Conservation (phyloP, 106 monocot genomes). For the Dendrobium catenatum region DNA sequence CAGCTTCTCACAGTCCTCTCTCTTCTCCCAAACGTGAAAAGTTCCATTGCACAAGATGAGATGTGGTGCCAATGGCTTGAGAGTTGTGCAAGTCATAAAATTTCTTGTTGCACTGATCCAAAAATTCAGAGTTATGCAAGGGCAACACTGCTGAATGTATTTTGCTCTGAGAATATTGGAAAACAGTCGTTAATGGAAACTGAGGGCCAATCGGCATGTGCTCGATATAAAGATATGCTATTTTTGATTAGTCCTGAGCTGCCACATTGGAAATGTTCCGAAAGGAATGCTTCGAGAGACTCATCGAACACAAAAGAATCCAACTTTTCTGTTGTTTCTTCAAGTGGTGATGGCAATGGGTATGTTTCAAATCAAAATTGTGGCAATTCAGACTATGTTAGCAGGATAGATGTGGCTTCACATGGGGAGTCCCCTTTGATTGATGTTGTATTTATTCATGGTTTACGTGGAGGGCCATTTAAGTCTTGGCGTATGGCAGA, state of each 20-base stretch:
- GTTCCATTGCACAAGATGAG: slow-evolving; percentile 50
- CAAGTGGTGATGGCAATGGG: slow-evolving; percentile 9
- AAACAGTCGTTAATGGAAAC: slow-evolving; percentile 8
- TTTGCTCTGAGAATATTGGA: slow-evolving; percentile 26
- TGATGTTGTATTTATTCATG: slow-evolving; percentile 95
- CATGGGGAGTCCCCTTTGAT: slow-evolving; percentile 26
- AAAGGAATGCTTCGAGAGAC: slow-evolving; percentile 18
- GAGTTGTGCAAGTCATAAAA: slow-evolving; percentile 63
- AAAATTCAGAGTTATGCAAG: slow-evolving; percentile 89
- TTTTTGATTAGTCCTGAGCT: slow-evolving; percentile 85
- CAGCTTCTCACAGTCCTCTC: slow-evolving; percentile 75
- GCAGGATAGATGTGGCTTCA: slow-evolving; percentile 10
- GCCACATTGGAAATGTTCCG: slow-evolving; percentile 47
- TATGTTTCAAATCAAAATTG: slow-evolving; percentile 5
- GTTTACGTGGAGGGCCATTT: slow-evolving; percentile 93
- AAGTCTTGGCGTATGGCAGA: slow-evolving; percentile 99
- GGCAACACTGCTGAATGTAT: slow-evolving; percentile 61
- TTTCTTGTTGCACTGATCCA: slow-evolving; percentile 62
- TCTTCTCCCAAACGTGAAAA: slow-evolving; percentile 52
- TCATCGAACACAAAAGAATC: slow-evolving; percentile 7
- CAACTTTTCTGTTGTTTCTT: slow-evolving; percentile 4
- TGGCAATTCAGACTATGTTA: slow-evolving; percentile 12
- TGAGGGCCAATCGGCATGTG: slow-evolving; percentile 23
- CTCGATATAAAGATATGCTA: slow-evolving; percentile 72
- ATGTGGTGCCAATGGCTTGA: slow-evolving; percentile 84